Evolutionary conservation across 139 green algal species (phyloP).

Genomic region (Pseudopediastrum boryanum): DNA sequence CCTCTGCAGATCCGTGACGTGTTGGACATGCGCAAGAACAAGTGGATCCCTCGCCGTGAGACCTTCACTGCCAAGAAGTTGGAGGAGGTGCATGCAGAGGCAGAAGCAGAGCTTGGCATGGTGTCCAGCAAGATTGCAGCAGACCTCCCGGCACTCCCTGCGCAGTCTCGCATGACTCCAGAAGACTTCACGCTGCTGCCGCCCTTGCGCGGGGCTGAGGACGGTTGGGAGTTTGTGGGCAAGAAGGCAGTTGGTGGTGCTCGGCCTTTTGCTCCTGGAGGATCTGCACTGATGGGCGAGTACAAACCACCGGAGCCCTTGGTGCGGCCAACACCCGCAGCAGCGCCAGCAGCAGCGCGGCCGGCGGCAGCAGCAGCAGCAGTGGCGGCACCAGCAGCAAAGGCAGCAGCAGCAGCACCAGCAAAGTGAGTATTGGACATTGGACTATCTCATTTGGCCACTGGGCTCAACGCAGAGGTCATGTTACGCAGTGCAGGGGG

Average conservation of each 20-base stretch:
- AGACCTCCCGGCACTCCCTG: constrained; percentile 53
- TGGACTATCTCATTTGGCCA: no score
- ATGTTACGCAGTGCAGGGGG: no score
- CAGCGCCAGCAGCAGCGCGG: constrained; percentile 19
- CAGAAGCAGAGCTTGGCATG: constrained; percentile 89
- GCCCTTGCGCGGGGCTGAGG: constrained; percentile 47
- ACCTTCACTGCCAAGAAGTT: constrained; percentile 89
- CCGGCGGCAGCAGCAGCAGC: constrained; percentile 2
- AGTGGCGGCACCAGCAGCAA: constrained; percentile 12
- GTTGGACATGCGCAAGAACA: constrained; percentile 69
- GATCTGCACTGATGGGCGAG: constrained; percentile 57
- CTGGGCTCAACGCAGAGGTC: no score
- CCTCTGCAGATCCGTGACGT: constrained; percentile 67
- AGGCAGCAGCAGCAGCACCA: not conserved
- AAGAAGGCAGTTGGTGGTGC: constrained; percentile 6
- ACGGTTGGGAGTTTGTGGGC: constrained; percentile 51
- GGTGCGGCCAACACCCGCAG: not conserved
- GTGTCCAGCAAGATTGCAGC: constrained; percentile 58
- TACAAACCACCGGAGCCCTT: constrained; percentile 40
- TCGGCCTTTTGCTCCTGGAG: constrained; percentile 20
- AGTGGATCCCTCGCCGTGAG: constrained; percentile 67
- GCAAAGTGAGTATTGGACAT: no score
- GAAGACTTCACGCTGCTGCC: constrained; percentile 61
- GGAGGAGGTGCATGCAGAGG: constrained; percentile 79
- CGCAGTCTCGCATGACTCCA: constrained; percentile 12